These are phyloP conservation scores for Solanum aculeatissimum DNA, from an alignment of 305 asterid species.

Conservation along the genomic window DNA sequence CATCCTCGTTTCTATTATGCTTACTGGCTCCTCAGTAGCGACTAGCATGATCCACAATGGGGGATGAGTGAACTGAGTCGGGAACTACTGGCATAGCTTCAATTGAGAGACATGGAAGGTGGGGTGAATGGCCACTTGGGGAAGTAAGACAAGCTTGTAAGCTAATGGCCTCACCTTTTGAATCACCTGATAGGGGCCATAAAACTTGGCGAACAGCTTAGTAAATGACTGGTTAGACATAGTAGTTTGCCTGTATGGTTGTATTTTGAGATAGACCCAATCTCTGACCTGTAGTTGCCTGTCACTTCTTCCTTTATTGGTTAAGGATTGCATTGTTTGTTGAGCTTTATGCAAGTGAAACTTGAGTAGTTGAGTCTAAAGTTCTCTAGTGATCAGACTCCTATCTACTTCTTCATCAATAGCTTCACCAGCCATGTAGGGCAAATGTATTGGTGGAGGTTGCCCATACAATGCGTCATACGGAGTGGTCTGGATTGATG, in stretches of 20 bases:
- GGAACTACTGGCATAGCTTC: not conserved
- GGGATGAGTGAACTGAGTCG: not conserved
- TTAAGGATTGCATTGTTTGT: not conserved
- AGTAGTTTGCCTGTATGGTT: not conserved
- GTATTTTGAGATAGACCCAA: not conserved
- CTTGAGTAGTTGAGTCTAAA: not conserved
- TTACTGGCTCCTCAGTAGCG: accelerated
- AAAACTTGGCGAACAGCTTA: not conserved
- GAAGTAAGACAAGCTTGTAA: too few species aligned
- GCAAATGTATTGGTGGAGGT: not conserved
- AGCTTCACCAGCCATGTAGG: not conserved
- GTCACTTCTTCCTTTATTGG: not conserved
- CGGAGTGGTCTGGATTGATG: not conserved
- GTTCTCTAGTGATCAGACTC: not conserved
- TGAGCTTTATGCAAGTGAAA: not conserved
- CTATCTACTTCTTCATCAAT: not conserved
- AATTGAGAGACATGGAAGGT: not conserved
- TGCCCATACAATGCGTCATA: not conserved
- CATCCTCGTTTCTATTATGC: not conserved
- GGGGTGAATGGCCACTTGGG: not conserved
- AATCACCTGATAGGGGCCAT: too few species aligned
- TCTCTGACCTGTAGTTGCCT: not conserved
- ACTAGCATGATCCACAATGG: not conserved
- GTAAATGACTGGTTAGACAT: not conserved
- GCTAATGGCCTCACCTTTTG: not conserved